Evolutionary conservation across 2,329 filamentous ascomycete species (phyloP), one percentile per base, ranked within the genome.

Genomic region (Hypoxylon sp.): DNA sequence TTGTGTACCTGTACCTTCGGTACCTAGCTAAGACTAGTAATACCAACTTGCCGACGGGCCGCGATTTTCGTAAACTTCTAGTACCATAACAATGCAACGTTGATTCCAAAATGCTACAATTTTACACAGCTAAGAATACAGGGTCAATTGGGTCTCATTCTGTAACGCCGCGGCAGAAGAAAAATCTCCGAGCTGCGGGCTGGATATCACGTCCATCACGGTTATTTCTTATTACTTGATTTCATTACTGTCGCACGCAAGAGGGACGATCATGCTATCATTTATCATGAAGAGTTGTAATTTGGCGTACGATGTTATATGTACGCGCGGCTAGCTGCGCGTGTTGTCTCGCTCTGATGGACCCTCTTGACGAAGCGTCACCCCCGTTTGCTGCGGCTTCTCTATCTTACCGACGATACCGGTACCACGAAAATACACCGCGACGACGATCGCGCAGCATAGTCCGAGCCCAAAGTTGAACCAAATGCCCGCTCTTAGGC

Each of bases 401-500:
- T 72, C 71, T 7, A 74, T 71, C 72, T 79, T 81, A 10, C 85
- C 85, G 5, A 87, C 79, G 48, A 86, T 80, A 3, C 85, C 84
- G 32, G 83, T 80, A 6, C 82, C 81, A 8, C 83, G 78, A 63
- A 87, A 87, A 0, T 80, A 79, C 2, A 82, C 68, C 7, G 79
- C 68, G 0, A 86, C 82, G 6, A 86, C 73, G 1, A 70, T 46
- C 22, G 85, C 69, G 0, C 82, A 80, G 17, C 74, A 66, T 2
- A 83, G 48, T 0, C 79, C 81, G 10, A 86, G 76, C 1, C 74
- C 82, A 68, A 84, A 83, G 68, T 84, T 84, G 69, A 84, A 80
- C 82, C 84, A 87, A 28, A 78, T 78, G 2, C 79, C 84, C 0
- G 81, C 82, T 37, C 83, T 77, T 4, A 87, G 68, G 1, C 84